phyloP scores from a whole-genome alignment of 768 basidiomycete species.

The Favolaschia claudopus region DNA sequence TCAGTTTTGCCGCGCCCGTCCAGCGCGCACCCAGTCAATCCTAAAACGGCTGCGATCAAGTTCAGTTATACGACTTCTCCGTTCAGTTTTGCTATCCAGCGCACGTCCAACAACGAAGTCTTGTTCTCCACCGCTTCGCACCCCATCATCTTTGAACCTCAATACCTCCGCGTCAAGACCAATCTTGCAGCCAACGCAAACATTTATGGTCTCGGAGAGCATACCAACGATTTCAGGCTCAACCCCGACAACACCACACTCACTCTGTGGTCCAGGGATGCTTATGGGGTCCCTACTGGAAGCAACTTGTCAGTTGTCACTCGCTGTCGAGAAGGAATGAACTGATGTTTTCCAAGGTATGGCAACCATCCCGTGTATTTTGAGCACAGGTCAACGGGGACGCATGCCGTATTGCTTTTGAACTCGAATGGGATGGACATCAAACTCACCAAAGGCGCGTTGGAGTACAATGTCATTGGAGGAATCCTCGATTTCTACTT shows the following conservation, averaged over 20 bases:
- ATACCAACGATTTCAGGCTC: conserved; percentile 71
- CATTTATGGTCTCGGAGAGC: conserved; percentile 83
- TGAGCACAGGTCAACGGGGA: conserved; percentile 70
- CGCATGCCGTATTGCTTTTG: conserved; percentile 74
- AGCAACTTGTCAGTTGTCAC: too few relatives aligned
- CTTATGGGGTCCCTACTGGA: conserved; percentile 61
- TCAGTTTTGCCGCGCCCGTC: conserved; percentile 65
- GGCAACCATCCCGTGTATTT: conserved; percentile 78
- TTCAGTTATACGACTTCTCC: conserved; percentile 69
- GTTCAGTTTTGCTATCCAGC: conserved; percentile 66
- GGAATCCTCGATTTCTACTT: conserved; percentile 84
- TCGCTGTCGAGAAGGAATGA: too few relatives aligned
- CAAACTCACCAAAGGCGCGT: conserved; percentile 60
- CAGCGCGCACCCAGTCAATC: conserved; percentile 33
- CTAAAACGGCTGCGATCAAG: conserved; percentile 50
- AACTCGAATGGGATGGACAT: conserved; percentile 83
- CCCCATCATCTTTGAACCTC: conserved; percentile 77
- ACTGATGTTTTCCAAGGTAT: too few relatives aligned
- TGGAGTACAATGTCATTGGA: conserved; percentile 83
- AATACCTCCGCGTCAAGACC: conserved; percentile 79
- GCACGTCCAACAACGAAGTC: conserved; percentile 56
- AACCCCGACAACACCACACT: conserved; percentile 53
- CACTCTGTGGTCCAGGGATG: conserved; percentile 73
- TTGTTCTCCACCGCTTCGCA: conserved; percentile 68
- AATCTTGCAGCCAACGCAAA: conserved; percentile 65